These are phyloP conservation scores for Populus simonii DNA, from an alignment of 345 rosid genomes.

Conservation along the genomic window DNA sequence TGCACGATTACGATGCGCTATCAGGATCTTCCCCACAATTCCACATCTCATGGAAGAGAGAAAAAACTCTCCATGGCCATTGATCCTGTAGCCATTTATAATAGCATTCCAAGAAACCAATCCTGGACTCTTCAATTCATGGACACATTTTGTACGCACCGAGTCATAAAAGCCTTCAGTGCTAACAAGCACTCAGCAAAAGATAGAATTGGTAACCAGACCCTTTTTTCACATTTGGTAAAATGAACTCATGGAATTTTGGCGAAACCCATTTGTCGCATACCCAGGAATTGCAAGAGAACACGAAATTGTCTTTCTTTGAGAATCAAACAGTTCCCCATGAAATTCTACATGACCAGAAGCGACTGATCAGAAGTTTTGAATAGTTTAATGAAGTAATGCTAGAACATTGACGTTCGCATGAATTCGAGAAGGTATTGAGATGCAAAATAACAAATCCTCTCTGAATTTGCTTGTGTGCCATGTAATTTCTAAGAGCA, in stretches of 20 bases:
- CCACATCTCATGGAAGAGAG: slow-evolving; percentile 38
- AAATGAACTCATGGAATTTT: slow-evolving; percentile 28
- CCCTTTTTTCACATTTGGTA: slow-evolving; percentile 33
- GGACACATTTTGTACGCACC: slow-evolving; percentile 26
- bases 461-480: slow-evolving; percentile 12
- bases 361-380: slow-evolving; percentile 23
- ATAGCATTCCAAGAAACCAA: slow-evolving; percentile 45
- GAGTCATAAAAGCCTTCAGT: slow-evolving; percentile 15
- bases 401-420: background rate
- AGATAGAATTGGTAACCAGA: slow-evolving; percentile 42
- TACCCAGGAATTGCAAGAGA: slow-evolving; percentile 46
- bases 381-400: background rate
- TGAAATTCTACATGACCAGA: slow-evolving; percentile 22
- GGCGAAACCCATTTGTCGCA: slow-evolving; percentile 28
- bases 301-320: slow-evolving; percentile 34
- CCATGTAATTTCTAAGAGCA: background rate
- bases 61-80: slow-evolving; percentile 40
- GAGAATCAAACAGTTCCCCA: slow-evolving; percentile 36
- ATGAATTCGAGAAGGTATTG: slow-evolving; percentile 6
- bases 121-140: slow-evolving; percentile 36
- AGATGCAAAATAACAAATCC: background rate
- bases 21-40: slow-evolving; percentile 31
- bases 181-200: slow-evolving; percentile 39
- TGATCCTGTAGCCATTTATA: slow-evolving; percentile 38
- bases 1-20: slow-evolving; percentile 33